A percentile compares a stretch with the other conserved stretches of the same genome.
phyloP scores from a whole-genome alignment of 139 green algal species.

The Haematococcus lacustris region DNA sequence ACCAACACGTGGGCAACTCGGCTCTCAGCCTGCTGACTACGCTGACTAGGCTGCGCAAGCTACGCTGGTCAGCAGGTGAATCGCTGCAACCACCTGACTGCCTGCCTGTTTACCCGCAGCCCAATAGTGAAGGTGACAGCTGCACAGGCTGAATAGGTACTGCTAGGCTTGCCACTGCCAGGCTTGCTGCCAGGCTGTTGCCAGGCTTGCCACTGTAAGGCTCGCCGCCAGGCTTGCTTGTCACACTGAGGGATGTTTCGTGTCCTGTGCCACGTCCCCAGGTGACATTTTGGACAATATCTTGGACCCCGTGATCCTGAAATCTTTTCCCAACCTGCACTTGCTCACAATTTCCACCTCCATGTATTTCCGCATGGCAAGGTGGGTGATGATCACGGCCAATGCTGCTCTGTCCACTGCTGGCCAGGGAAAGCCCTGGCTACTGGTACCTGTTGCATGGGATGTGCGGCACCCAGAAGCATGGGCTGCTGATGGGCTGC shows the following conservation, averaged over 20 bases:
- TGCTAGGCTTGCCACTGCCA: no score
- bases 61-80: slow-evolving; percentile 4
- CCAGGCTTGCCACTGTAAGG: no score
- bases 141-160: neutral
- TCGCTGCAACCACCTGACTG: neutral
- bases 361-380: slow-evolving; percentile 2
- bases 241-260: neutral
- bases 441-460: neutral
- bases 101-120: neutral
- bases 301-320: neutral
- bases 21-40: neutral
- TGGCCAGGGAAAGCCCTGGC: neutral
- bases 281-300: slow-evolving; percentile 5
- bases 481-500: neutral
- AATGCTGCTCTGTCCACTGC: neutral
- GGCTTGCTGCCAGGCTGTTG: no score
- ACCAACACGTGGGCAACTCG: slow-evolving; percentile 7
- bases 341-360: slow-evolving; percentile 1
- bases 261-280: neutral
- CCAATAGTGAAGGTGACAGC: neutral
- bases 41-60: slow-evolving; percentile 1
- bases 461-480: neutral
- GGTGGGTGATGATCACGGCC: neutral
- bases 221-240: no score
- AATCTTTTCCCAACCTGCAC: slow-evolving; percentile 3